Evolutionary conservation across 495 filamentous ascomycete genomes (phyloP), one percentile per base, ranked within the genome.

Genomic region (Chaetomium tenue): DNA sequence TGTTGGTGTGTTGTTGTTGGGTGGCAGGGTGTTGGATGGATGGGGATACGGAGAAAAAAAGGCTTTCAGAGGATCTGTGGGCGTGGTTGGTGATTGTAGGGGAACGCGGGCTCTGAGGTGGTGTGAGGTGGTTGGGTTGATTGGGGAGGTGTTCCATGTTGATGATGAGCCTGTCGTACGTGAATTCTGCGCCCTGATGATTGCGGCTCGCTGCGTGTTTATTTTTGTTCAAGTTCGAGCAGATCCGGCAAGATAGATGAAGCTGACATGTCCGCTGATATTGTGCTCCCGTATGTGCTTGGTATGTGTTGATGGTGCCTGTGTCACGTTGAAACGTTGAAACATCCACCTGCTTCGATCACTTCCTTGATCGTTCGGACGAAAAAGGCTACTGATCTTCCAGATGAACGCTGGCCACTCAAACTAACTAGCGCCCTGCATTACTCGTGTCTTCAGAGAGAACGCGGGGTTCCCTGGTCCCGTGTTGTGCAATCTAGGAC

Each of bases 21-120:
- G 53, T 22, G 55, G 47, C 16, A 16, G 15, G 26, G 16, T 28
- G 42, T 18, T 25, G 16, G 56, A n/a, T 44, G 57, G 57, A 20
- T 47, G 57, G 25, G 20, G 23, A n/a, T n/a, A n/a, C n/a, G 20
- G 15, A 12, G 2, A n/a, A 20, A 26, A 60, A 33, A 48, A 12
- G 37, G 57, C 57, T 60, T 60, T 33, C 57, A 60, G 44, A 48
- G 57, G 57, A 60, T 48, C 57, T 60, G 57, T 42, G 25, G 3
- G 54, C 22, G 33, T 2, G 48, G 22, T 23, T 52, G 48, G 8
- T 52, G 22, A 15, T 52, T 50, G 20, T 20, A 51, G 58, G 58
- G 46, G 58, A 60, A 51, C 58, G 58, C 20, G 46, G 58, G 23
- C 48, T 52, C 26, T 20, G 55, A 46, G 15, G 23, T 0, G 28